These are phyloP conservation scores for Yarrowia divulgata DNA, from an alignment of 805 yeast species.

Conservation along the genomic window DNA sequence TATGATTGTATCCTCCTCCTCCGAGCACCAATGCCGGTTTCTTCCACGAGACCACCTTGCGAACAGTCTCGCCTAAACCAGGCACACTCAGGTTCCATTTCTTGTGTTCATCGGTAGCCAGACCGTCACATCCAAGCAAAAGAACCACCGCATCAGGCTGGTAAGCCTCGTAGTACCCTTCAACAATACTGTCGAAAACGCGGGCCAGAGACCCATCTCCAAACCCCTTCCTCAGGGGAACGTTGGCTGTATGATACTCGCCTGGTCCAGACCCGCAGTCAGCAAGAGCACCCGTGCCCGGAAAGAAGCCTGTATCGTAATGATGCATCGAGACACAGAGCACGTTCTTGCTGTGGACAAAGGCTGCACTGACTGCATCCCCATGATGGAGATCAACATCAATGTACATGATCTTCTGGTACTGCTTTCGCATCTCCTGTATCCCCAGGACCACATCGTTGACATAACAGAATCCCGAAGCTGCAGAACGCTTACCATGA, in stretches of 20 bases:
- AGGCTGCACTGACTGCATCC: slow-evolving; percentile 77
- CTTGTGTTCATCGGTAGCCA: slow-evolving; percentile 64
- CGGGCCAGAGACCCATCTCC: slow-evolving; percentile 55
- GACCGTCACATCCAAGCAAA: slow-evolving; percentile 79
- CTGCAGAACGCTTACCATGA: slow-evolving; percentile 62
- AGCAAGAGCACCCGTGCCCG: slow-evolving; percentile 66
- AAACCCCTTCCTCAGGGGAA: slow-evolving; percentile 67
- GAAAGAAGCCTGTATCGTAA: slow-evolving; percentile 71
- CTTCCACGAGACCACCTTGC: slow-evolving; percentile 46
- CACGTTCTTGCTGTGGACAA: slow-evolving; percentile 61
- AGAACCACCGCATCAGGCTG: slow-evolving; percentile 64
- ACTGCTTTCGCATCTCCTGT: slow-evolving; percentile 55
- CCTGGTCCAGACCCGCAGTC: slow-evolving; percentile 54
- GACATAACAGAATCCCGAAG: slow-evolving; percentile 76
- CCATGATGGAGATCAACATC: slow-evolving; percentile 84
- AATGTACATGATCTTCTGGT: slow-evolving; percentile 61
- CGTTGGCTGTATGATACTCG: slow-evolving; percentile 54
- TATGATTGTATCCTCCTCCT: slow-evolving; percentile 78
- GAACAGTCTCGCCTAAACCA: slow-evolving; percentile 56
- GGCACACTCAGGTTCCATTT: slow-evolving; percentile 74
- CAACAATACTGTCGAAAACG: slow-evolving; percentile 54
- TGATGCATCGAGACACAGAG: slow-evolving; percentile 70
- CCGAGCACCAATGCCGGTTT: slow-evolving; percentile 63
- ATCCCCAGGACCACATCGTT: slow-evolving; percentile 72
- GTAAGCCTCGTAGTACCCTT: slow-evolving; percentile 54